Percentiles rank a stretch among this genome's conserved stretches.
phyloP scores from a whole-genome alignment of 2,329 filamentous ascomycete species.

The Ascochyta viciae-villosae region DNA sequence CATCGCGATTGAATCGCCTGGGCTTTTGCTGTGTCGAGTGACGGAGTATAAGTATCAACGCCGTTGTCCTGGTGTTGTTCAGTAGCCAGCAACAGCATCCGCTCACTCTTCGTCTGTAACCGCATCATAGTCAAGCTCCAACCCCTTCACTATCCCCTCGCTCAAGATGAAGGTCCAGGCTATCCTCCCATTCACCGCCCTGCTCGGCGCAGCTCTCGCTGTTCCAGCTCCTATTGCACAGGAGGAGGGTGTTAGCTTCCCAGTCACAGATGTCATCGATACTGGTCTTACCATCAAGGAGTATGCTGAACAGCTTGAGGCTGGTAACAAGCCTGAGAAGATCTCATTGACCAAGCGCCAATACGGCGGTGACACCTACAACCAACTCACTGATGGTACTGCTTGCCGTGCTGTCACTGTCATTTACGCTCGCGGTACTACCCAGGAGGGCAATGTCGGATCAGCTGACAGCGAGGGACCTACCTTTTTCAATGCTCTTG shows the following conservation, averaged over 20 bases:
- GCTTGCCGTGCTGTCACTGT: constrained; percentile 57
- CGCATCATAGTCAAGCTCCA: not conserved
- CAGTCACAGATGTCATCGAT: constrained; percentile 35
- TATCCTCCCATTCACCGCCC: constrained; percentile 25
- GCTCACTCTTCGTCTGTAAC: not conserved
- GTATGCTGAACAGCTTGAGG: constrained; percentile 33
- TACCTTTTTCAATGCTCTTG: constrained; percentile 58
- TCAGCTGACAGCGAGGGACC: constrained; percentile 53
- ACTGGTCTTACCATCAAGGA: constrained; percentile 33
- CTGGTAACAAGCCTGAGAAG: constrained; percentile 11
- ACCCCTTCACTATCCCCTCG: not conserved
- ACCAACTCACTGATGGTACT: constrained; percentile 42
- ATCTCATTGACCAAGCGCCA: constrained; percentile 22
- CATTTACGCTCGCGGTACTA: constrained; percentile 64
- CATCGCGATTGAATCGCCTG: not conserved
- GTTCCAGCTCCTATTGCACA: constrained; percentile 20
- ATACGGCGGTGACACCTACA: constrained; percentile 35
- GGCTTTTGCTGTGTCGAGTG: not conserved
- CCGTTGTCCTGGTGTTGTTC: not conserved
- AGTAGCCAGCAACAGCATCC: constrained; percentile 1
- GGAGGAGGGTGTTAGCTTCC: constrained; percentile 30
- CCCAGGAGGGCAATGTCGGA: constrained; percentile 61
- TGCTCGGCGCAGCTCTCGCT: constrained; percentile 24
- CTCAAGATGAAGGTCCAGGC: constrained; percentile 32
- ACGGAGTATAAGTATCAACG: constrained; percentile 4